Evolutionary conservation across 2,329 filamentous ascomycete genomes (phyloP).

Genomic region (Clarireedia homoeocarpa): DNA sequence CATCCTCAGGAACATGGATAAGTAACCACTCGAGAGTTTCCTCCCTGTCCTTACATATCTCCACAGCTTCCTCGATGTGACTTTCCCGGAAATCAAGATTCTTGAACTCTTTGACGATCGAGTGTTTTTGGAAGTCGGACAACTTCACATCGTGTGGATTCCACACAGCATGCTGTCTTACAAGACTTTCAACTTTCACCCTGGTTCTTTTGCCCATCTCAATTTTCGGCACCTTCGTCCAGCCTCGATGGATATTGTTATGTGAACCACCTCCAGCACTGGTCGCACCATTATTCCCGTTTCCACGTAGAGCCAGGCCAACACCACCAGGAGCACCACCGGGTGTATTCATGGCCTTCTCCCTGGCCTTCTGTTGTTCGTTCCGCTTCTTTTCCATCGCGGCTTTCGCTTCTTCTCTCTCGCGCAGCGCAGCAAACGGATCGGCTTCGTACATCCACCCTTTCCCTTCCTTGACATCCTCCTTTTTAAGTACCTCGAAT

Average conservation of each 20-base stretch:
- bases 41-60: conserved; percentile 82
- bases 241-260: conserved; percentile 52
- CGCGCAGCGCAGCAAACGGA: conserved; percentile 74
- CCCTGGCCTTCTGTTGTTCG: conserved; percentile 59
- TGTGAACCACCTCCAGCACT: conserved; percentile 29
- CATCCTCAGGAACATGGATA: conserved; percentile 94
- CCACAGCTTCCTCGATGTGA: conserved; percentile 81
- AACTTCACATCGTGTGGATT: conserved; percentile 72
- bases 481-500: conserved; percentile 73
- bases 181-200: conserved; percentile 67
- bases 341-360: conserved; percentile 58
- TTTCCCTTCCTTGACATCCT: conserved; percentile 70
- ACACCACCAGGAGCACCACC: conserved; percentile 37
- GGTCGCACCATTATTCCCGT: conserved; percentile 25
- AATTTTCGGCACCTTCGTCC: conserved; percentile 79
- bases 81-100: conserved; percentile 81
- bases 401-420: conserved; percentile 70
- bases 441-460: conserved; percentile 94
- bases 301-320: conserved; percentile 43
- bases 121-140: conserved; percentile 44
- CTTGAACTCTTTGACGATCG: conserved; percentile 64
- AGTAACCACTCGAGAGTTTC: conserved; percentile 94
- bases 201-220: conserved; percentile 85
- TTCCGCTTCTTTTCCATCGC: conserved; percentile 71
- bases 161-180: conserved; percentile 76